Base-by-base conservation (phyloP, 495 filamentous ascomycete genomes). In the Parathielavia hyrcaniae region DNA sequence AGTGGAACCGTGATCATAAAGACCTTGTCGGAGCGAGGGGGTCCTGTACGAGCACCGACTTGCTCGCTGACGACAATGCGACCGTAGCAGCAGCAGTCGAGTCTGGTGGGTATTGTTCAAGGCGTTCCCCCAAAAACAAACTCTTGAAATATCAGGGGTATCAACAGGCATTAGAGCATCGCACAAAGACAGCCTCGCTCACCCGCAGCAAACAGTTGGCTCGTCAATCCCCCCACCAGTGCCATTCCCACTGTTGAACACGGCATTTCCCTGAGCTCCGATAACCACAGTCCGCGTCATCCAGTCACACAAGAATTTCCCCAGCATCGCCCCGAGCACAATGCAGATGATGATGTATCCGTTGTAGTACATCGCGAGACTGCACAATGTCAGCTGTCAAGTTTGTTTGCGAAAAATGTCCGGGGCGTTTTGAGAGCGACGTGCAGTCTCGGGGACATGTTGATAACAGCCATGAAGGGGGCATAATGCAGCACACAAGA, bases 291-390 rank as follows among this genome's bases (percentile, higher is more conserved):
- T 69, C 57, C 38, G 43, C 22, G 55, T 63, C 68, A 69, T 65
- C 76, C 76, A 79, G 43, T 77, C 72, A 54, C 66, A 75, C 35
- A 77, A 11, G 44, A 77, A 77, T 59, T 75, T 75, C 23, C 76
- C 76, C 38, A 79, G 55, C 20, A 70, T 66, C 4, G 80, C 76
- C 12, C 80, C 80, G 55, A 83, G 74, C 44, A 82, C 66, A 57
- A 83, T 81, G 60, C 71, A 75, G 59, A 82, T 77, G 61, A 83
- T 80, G 62, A 82, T 73, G 50, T 82, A 83, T 16, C 80, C 79
- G 53, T 81, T 80, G 62, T 72, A 79, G 52, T 75, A 76, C 77
- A 80, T 81, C 39, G 76, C 81, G 45, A 82, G 64, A 30, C 26
- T 30, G 26, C 2, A 30, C 26, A 30, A 30, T 3, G 26, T 30